These are phyloP conservation scores for Penicillium fuscoglaucum DNA, from an alignment of 2,329 filamentous ascomycete genomes.

Conservation along the genomic window DNA sequence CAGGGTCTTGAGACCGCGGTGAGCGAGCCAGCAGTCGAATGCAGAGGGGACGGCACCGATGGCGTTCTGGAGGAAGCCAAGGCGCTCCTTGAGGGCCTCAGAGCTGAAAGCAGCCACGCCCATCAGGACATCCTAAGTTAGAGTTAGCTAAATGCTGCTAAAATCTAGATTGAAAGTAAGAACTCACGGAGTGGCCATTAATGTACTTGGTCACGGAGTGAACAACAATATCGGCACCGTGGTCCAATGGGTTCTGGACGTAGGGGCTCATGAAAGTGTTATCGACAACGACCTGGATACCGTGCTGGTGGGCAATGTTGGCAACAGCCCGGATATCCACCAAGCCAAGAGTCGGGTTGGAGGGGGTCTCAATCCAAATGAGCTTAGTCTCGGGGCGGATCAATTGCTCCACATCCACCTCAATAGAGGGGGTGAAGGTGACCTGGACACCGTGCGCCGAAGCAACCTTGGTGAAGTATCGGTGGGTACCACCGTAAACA, in stretches of 20 bases:
- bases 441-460: constrained; percentile 91
- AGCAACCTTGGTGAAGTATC: constrained; percentile 98
- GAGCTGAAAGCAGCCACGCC: constrained; percentile 94
- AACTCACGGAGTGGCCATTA: constrained; percentile 74
- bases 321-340: constrained; percentile 90
- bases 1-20: constrained; percentile 93
- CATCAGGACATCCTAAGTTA: constrained; percentile 81
- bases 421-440: constrained; percentile 90
- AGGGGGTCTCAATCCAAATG: constrained; percentile 95
- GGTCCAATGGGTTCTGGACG: constrained; percentile 91
- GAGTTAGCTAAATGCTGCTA: constrained; percentile 9
- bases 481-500: constrained; percentile 95
- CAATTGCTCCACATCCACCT: constrained; percentile 79
- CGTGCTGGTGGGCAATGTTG: constrained; percentile 78
- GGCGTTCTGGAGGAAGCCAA: constrained; percentile 93
- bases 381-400: constrained; percentile 88
- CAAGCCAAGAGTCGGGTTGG: constrained; percentile 88
- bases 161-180: not conserved
- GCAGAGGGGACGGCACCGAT: constrained; percentile 92
- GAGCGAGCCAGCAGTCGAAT: constrained; percentile 97
- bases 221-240: constrained; percentile 93
- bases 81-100: constrained; percentile 70
- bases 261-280: constrained; percentile 98
- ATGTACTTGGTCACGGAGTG: constrained; percentile 99
- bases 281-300: constrained; percentile 95